Base-by-base conservation (phyloP, 805 yeast genomes). In the Ogataea populi-albae region DNA sequence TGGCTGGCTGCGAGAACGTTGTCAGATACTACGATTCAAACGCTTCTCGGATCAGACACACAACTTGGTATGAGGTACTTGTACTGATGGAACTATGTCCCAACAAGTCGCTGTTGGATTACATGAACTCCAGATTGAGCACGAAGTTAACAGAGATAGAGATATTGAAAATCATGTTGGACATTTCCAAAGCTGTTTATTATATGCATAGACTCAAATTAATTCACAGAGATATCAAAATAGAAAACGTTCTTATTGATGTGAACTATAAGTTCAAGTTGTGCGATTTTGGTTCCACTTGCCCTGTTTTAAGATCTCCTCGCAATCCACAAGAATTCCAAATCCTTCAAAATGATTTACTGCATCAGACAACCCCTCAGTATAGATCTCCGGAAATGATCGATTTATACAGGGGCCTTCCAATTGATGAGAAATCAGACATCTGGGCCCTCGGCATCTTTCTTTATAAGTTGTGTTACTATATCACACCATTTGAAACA, bases 61-160 rank as follows among this genome's bases (percentile, higher is more conserved):
- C 73, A 2, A 53, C 70, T 3, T 45, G 52, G 29, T 93, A 86
- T 58, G 98, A 91, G 62, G 97, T 93, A 6, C 68, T 91, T 37
- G 77, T 91, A 27, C 68, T 91, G 46, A 93, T 91, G 98, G 98
- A 91, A 59, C 75, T 81, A 50, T 91, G 98, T 57, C 81, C 95
- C 8, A 85, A 84, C 57, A 75, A 83, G 45, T 86, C 95, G 12
- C 73, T 95, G 30, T 69, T 91, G 42, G 96, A 93, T 56, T 89
- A 73, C 55, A 89, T 91, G 98, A 93, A 91, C 61, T 73, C 81
- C 14, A 72, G 89, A 35, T 72, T 91, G 38, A 77, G 84, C 44
- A 81, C 86, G 9, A 91, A 89, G 55, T 69, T 91, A 35, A 65
- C 74, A 0, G 94, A 85, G 52, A 62, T 65, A 9, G 96, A 91